Percentiles rank a stretch among this genome's conserved stretches.
phyloP scores from a whole-genome alignment of 805 yeast genomes.

The Peterozyma xylosa region DNA sequence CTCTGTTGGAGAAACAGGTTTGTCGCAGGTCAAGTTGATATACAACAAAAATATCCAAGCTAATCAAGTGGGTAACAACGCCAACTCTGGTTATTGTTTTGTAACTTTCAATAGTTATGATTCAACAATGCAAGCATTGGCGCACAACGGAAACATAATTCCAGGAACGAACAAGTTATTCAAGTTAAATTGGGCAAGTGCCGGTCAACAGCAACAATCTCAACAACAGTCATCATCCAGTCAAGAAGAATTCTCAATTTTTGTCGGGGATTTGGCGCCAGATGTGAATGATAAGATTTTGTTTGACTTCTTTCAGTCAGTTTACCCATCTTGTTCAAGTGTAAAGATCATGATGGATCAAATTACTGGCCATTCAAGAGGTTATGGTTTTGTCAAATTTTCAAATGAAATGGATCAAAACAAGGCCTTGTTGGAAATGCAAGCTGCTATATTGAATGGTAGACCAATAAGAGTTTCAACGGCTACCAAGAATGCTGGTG shows the following conservation, averaged over 20 bases:
- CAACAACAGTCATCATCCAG: constrained; percentile 3
- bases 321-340: constrained; percentile 66
- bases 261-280: constrained; percentile 79
- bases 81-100: constrained; percentile 74
- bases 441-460: constrained; percentile 63
- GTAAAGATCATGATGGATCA: constrained; percentile 78
- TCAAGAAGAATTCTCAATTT: constrained; percentile 52
- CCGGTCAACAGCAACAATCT: constrained; percentile 14
- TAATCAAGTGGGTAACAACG: constrained; percentile 19
- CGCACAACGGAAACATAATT: constrained; percentile 56
- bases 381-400: constrained; percentile 88
- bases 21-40: constrained; percentile 57
- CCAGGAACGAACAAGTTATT: constrained; percentile 58
- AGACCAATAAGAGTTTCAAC: constrained; percentile 74
- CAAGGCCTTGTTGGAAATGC: constrained; percentile 73
- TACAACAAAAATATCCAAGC: constrained; percentile 45
- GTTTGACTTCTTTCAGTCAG: constrained; percentile 56
- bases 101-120: constrained; percentile 59
- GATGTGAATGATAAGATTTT: constrained; percentile 64
- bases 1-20: constrained; percentile 50
- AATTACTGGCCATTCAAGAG: constrained; percentile 61
- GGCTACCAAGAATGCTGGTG: constrained; percentile 32
- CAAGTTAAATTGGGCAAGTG: constrained; percentile 76
- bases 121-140: constrained; percentile 59
- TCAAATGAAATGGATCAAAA: constrained; percentile 57